These are phyloP conservation scores for Laguncularia racemosa DNA, from an alignment of 345 rosid genomes.

Conservation along the genomic window DNA sequence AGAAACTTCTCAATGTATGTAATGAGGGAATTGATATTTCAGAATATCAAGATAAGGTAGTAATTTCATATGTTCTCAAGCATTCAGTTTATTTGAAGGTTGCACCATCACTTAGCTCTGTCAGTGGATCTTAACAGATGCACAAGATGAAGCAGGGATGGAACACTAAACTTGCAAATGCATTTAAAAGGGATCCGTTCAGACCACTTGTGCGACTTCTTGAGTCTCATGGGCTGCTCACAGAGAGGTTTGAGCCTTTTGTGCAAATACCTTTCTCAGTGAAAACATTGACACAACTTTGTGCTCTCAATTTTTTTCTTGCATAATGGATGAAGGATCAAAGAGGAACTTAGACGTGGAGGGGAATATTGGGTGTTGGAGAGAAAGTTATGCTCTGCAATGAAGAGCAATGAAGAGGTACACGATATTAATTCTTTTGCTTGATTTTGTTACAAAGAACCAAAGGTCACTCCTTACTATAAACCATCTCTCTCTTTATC, in stretches of 20 bases:
- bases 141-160: conserved; percentile 25
- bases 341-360: conserved; percentile 57
- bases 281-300: background rate
- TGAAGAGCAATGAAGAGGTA: conserved; percentile 44
- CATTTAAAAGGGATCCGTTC: conserved; percentile 44
- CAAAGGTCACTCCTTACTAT: too few relatives aligned
- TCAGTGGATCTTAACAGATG: conserved; percentile 18
- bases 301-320: conserved; percentile 1
- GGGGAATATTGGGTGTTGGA: conserved; percentile 86
- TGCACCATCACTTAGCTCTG: background rate
- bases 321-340: conserved; percentile 32
- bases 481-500: too few relatives aligned
- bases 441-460: too few relatives aligned
- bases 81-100: background rate
- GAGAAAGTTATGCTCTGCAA: conserved; percentile 75
- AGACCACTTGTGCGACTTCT: conserved; percentile 43
- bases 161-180: conserved; percentile 15
- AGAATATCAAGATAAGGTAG: conserved; percentile 26
- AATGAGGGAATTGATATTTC: conserved; percentile 14
- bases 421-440: background rate
- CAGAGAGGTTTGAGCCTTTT: conserved; percentile 37
- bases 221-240: conserved; percentile 50
- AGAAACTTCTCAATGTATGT: conserved; percentile 43
- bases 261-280: background rate
- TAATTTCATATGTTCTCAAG: conserved; percentile 6